Evolutionary conservation across 2,329 filamentous ascomycete species (phyloP).

Genomic region (Ramularia endophylla): DNA sequence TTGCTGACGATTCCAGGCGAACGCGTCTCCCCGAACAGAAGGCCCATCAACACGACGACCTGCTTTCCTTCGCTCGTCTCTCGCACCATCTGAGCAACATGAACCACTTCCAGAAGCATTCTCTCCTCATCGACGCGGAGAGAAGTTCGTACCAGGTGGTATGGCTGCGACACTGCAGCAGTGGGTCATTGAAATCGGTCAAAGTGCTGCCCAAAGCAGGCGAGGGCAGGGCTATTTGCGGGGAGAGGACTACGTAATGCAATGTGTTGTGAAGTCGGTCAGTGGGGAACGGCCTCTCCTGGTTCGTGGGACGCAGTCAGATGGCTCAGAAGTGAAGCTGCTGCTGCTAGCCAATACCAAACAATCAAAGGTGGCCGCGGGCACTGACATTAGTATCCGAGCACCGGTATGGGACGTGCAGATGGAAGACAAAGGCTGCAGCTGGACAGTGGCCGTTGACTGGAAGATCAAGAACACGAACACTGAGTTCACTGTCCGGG

Average conservation of each 20-base stretch:
- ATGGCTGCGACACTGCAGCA: conserved; percentile 44
- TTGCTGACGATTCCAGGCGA: too few relatives aligned
- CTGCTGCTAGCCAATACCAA: conserved; percentile 19
- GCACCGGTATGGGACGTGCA: conserved; percentile 39
- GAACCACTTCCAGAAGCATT: conserved; percentile 47
- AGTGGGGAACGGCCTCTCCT: conserved; percentile 17
- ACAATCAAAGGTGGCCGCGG: conserved; percentile 19
- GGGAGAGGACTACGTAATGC: conserved; percentile 22
- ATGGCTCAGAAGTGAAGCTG: conserved; percentile 11
- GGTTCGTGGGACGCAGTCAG: conserved; percentile 9
- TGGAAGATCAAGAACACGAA: too few relatives aligned
- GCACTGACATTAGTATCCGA: conserved; percentile 32
- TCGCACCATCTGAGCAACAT: conserved; percentile 24
- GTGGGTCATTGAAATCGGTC: conserved; percentile 45
- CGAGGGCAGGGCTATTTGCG: conserved; percentile 18
- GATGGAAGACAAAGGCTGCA: conserved; percentile 27
- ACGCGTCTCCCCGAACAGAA: conserved; percentile 6
- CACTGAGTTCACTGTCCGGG: too few relatives aligned
- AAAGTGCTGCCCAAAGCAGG: conserved; percentile 22
- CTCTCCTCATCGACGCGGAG: conserved; percentile 46
- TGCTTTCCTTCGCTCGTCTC: conserved; percentile 34
- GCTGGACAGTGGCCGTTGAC: conserved; percentile 39
- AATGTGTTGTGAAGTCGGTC: conserved; percentile 15
- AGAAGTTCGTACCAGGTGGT: conserved; percentile 45
- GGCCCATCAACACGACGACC: conserved; percentile 25